Base-by-base conservation (phyloP, 2,329 filamentous ascomycete genomes). In the Domatiomyces catenatus region DNA sequence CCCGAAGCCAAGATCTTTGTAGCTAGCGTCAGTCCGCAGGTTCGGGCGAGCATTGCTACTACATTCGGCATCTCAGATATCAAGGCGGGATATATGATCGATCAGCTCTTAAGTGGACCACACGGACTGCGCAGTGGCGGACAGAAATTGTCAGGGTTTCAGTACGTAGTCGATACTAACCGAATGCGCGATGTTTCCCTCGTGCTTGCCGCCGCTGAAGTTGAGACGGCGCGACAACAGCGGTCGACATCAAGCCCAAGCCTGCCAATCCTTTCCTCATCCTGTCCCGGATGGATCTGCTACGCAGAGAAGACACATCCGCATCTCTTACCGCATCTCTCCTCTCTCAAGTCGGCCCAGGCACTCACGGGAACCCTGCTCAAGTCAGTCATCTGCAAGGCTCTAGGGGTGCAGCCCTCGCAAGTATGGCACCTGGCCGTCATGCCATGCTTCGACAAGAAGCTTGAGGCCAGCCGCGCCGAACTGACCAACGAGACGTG, bases 391-490 rank as follows among this genome's bases (percentile, higher is more conserved):
- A 70, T 98, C 36, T 87, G 84, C 66, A 79, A 78, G 58, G 75
- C 72, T 48, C 75, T 89, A 54, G 79, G 79, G 32, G 80, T 95
- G 47, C 67, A 82, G 0, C 84, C 88, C 0, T 80, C 82, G 55
- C 79, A 81, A 58, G 88, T 98, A 64, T 98, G 90, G 86, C 90
- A 96, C 66, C 68, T 96, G 49, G 87, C 90, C 10, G 75, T 98
- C 45, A 98, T 98, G 92, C 92, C 92, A 18, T 98, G 92, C 66
- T 96, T 98, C 66, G 92, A 98, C 67, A 98, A 98, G 73, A 98
- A 98, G 67, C 76, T 98, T 24, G 92, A 98, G 69, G 92, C 92
- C 5, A 94, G 88, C 59, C 81, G 92, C 49, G 83, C 88, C 65
- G 92, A 98, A 67, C 76, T 98, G 42, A 96, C 89, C 0, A 84